These are phyloP conservation scores for Geotrichum fermentans DNA, from an alignment of 1,139 yeast species.

Conservation along the genomic window DNA sequence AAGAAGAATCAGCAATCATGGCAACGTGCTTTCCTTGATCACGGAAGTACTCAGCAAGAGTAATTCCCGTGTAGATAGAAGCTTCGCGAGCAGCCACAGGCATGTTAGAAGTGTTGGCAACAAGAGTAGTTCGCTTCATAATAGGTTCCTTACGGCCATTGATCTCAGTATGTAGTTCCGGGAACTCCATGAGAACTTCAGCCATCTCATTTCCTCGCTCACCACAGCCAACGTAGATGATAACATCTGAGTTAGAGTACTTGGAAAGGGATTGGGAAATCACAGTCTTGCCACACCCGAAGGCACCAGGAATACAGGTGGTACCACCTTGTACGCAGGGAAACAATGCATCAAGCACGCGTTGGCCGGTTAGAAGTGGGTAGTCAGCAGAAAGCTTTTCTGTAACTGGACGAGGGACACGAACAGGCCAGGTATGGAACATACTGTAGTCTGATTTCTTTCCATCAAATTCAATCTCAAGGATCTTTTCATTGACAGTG, in stretches of 20 bases:
- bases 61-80: conserved; percentile 96
- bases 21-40: conserved; percentile 99
- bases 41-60: conserved; percentile 97
- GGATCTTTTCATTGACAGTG: conserved; percentile 77
- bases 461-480: conserved; percentile 95
- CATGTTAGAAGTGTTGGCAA: conserved; percentile 98
- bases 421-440: conserved; percentile 99
- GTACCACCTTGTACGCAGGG: conserved; percentile 99
- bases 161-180: conserved; percentile 86
- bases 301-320: conserved; percentile 99
- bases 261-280: conserved; percentile 96
- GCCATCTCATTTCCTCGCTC: conserved; percentile 99
- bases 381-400: conserved; percentile 87
- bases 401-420: conserved; percentile 98
- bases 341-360: conserved; percentile 94
- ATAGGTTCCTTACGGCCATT: conserved; percentile 95
- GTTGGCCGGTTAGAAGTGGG: conserved; percentile 96
- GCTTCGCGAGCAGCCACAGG: conserved; percentile 99
- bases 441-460: conserved; percentile 73
- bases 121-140: conserved; percentile 98
- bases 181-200: conserved; percentile 98
- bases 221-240: conserved; percentile 91
- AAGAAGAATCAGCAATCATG: conserved; percentile 99
- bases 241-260: conserved; percentile 93
- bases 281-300: conserved; percentile 98